Percentiles rank a stretch among this genome's conserved stretches.
Conservation (phyloP, 2,329 filamentous ascomycete genomes). For the Alternaria panax region DNA sequence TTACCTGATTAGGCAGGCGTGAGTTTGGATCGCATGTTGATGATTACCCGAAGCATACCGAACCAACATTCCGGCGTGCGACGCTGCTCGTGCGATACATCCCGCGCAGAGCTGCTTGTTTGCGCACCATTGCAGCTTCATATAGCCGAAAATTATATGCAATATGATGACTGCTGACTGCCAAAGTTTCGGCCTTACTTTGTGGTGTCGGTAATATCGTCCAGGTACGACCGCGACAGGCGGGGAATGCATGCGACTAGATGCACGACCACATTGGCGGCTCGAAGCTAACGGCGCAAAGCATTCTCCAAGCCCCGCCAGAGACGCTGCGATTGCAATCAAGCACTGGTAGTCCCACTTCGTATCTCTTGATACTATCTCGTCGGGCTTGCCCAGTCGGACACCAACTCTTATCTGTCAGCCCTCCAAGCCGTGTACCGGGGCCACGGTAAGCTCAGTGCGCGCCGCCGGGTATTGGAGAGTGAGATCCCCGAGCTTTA, state of each 20-base stretch:
- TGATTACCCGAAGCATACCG: neutral
- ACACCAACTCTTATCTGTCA: conserved; percentile 3
- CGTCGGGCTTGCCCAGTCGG: neutral
- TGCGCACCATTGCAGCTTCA: neutral
- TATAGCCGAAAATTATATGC: neutral
- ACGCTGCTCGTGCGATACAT: neutral
- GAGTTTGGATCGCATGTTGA: neutral
- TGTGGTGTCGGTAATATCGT: neutral
- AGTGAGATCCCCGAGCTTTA: neutral
- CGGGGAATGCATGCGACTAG: conserved; percentile 3
- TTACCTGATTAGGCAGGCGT: conserved; percentile 26
- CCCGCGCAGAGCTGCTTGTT: neutral
- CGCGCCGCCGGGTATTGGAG: neutral
- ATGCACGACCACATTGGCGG: conserved; percentile 11
- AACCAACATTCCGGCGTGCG: neutral
- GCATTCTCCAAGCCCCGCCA: conserved; percentile 29
- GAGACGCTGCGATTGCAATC: conserved; percentile 9
- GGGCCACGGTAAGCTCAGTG: conserved; percentile 2
- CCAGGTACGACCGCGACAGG: conserved; percentile 7
- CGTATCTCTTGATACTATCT: conserved; percentile 3
- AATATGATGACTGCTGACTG: neutral
- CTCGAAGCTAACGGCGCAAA: conserved; percentile 22
- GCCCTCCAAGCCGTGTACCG: neutral
- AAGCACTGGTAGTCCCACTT: conserved; percentile 16
- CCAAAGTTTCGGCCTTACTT: neutral